These are phyloP conservation scores for Uronychia setigera DNA, from an alignment of 73 alveolate genomes.

Conservation along the genomic window DNA sequence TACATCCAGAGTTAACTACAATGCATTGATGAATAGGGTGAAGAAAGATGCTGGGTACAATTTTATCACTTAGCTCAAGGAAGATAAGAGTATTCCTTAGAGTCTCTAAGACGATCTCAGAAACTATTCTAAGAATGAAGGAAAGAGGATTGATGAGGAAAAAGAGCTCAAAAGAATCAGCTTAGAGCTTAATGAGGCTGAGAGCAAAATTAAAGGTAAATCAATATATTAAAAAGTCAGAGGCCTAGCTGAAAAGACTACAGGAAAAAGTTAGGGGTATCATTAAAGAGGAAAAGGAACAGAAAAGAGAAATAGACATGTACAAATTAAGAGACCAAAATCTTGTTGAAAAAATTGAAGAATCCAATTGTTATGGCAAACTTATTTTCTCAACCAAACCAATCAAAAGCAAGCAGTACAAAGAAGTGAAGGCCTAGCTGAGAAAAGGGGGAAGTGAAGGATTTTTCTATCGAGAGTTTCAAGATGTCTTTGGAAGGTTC, in stretches of 20 bases:
- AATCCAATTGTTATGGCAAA: not conserved
- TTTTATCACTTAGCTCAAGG: not conserved
- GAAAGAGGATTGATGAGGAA: not conserved
- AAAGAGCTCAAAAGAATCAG: not conserved
- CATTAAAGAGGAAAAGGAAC: not conserved
- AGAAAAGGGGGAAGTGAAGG: not conserved
- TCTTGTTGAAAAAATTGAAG: slow-evolving; percentile 5
- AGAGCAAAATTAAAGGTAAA: slow-evolving; percentile 2
- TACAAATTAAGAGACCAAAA: not conserved
- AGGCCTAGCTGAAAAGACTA: slow-evolving; percentile 6
- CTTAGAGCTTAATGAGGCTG: not conserved
- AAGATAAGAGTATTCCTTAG: not conserved
- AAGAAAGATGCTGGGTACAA: not conserved
- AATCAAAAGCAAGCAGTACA: not conserved
- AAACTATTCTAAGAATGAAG: not conserved
- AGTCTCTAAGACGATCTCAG: not conserved
- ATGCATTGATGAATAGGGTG: not conserved
- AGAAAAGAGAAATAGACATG: not conserved
- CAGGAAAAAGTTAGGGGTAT: not conserved
- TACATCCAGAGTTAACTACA: not conserved
- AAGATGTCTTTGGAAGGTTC: not conserved
- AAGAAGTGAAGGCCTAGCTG: not conserved
- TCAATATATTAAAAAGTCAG: not conserved
- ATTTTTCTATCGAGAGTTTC: not conserved
- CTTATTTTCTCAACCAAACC: slow-evolving; percentile 5